phyloP scores from a whole-genome alignment of 306 rosid species.

The Rosa rugosa region DNA sequence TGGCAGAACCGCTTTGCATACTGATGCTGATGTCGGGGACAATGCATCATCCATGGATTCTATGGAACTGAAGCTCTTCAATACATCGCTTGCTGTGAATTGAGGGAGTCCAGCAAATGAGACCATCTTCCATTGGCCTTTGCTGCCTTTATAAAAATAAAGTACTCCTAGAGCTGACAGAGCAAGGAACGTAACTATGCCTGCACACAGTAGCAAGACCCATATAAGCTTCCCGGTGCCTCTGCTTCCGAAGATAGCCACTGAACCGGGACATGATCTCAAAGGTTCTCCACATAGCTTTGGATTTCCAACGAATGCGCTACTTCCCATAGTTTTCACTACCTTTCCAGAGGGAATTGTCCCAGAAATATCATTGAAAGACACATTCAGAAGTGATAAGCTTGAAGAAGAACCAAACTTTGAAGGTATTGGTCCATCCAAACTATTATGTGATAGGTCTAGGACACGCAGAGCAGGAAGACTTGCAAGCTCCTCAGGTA shows the following conservation, averaged over 20 bases:
- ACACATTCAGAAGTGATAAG: slow-evolving; percentile 74
- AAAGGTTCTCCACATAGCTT: slow-evolving; percentile 88
- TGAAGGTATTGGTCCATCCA: slow-evolving; percentile 69
- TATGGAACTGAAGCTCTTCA: slow-evolving; percentile 57
- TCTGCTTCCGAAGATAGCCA: slow-evolving; percentile 54
- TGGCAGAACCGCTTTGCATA: slow-evolving; percentile 72
- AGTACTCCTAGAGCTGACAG: slow-evolving; percentile 46
- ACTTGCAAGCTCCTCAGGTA: slow-evolving; percentile 72
- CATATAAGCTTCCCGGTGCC: slow-evolving; percentile 49
- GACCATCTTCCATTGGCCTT: slow-evolving; percentile 80
- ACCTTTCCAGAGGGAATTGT: slow-evolving; percentile 61
- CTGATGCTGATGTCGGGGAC: slow-evolving; percentile 45
- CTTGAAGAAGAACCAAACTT: slow-evolving; percentile 64
- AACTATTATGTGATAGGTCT: slow-evolving; percentile 66
- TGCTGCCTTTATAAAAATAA: slow-evolving; percentile 43
- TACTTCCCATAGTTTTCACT: slow-evolving; percentile 53
- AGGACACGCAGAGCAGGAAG: slow-evolving; percentile 57
- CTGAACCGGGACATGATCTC: slow-evolving; percentile 56
- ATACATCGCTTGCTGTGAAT: slow-evolving; percentile 74
- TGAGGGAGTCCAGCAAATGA: slow-evolving; percentile 80
- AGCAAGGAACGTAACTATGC: slow-evolving; percentile 46
- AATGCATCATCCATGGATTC: slow-evolving; percentile 45
- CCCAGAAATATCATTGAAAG: slow-evolving; percentile 82
- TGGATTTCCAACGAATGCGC: slow-evolving; percentile 75
- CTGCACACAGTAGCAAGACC: slow-evolving; percentile 55